Conservation (phyloP, 2,329 filamentous ascomycete genomes). For the Phoma sp. region DNA sequence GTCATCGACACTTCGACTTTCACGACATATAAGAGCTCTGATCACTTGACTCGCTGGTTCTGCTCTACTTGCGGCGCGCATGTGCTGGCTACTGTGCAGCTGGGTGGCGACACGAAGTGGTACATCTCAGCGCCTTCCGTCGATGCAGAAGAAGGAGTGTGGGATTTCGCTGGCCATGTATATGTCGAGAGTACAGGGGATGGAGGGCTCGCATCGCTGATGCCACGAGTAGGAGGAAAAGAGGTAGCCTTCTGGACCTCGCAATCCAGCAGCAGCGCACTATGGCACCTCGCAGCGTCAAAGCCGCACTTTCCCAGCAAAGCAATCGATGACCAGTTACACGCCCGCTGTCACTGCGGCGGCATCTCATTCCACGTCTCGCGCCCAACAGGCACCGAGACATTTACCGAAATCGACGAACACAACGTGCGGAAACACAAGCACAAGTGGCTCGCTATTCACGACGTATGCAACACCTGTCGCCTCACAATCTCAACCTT, state of each 20-base stretch:
- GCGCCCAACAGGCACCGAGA: slow-evolving; percentile 56
- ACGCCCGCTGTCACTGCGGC: slow-evolving; percentile 61
- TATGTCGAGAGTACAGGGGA: slow-evolving; percentile 45
- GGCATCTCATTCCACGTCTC: slow-evolving; percentile 64
- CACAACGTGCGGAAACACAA: slow-evolving; percentile 12
- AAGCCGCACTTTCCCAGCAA: too few relatives aligned
- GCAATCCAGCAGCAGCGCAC: slow-evolving; percentile 3
- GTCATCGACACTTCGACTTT: background rate
- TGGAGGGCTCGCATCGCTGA: slow-evolving; percentile 47
- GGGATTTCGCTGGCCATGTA: slow-evolving; percentile 39
- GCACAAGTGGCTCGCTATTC: slow-evolving; percentile 51
- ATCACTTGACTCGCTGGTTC: slow-evolving; percentile 54
- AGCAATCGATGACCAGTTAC: slow-evolving; percentile 31
- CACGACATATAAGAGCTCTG: slow-evolving; percentile 53
- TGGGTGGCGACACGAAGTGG: slow-evolving; percentile 5
- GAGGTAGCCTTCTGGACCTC: slow-evolving; percentile 35
- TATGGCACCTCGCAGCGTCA: background rate
- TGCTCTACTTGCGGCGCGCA: slow-evolving; percentile 60
- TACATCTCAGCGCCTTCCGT: slow-evolving; percentile 38
- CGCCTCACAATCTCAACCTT: slow-evolving; percentile 67
- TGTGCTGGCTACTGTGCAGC: slow-evolving; percentile 24
- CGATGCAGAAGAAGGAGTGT: slow-evolving; percentile 35
- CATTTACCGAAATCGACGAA: slow-evolving; percentile 12
- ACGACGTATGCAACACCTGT: slow-evolving; percentile 63
- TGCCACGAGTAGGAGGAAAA: slow-evolving; percentile 32